phyloP scores from a whole-genome alignment of 2,329 filamentous ascomycete genomes.

The Colletotrichum endophyticum region DNA sequence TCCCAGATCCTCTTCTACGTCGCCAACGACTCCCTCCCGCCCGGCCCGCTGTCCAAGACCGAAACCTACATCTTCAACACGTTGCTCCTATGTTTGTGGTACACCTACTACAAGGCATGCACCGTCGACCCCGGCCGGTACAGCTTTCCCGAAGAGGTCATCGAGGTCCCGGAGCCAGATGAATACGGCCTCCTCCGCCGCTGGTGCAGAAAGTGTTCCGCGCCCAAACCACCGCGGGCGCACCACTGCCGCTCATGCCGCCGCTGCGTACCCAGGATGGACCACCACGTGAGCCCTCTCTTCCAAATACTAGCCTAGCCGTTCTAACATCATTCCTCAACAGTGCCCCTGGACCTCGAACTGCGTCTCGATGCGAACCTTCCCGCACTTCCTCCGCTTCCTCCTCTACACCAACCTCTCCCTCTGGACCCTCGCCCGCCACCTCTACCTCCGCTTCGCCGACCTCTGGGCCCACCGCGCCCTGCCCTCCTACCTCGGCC shows the following conservation, averaged over 20 bases:
- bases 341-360: conserved; percentile 85
- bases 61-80: conserved; percentile 71
- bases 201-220: conserved; percentile 80
- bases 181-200: conserved; percentile 33
- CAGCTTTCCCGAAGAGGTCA: conserved; percentile 42
- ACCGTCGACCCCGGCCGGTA: conserved; percentile 64
- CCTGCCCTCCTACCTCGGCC: conserved; percentile 77
- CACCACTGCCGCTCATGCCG: conserved; percentile 83
- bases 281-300: not conserved
- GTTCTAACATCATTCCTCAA: conserved; percentile 52
- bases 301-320: not conserved
- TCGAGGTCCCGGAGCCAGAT: conserved; percentile 34
- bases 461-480: conserved; percentile 69
- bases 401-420: conserved; percentile 70
- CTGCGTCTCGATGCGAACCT: conserved; percentile 82
- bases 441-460: conserved; percentile 64
- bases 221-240: conserved; percentile 75
- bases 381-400: conserved; percentile 84
- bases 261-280: conserved; percentile 70
- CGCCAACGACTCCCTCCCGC: conserved; percentile 57
- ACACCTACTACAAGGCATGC: conserved; percentile 70
- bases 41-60: conserved; percentile 61
- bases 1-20: conserved; percentile 74
- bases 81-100: conserved; percentile 68
- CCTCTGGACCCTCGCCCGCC: conserved; percentile 65